Percentiles rank a stretch among this genome's conserved stretches.
Conservation (phyloP, 495 filamentous ascomycete species). For the Annulohypoxylon nitens region DNA sequence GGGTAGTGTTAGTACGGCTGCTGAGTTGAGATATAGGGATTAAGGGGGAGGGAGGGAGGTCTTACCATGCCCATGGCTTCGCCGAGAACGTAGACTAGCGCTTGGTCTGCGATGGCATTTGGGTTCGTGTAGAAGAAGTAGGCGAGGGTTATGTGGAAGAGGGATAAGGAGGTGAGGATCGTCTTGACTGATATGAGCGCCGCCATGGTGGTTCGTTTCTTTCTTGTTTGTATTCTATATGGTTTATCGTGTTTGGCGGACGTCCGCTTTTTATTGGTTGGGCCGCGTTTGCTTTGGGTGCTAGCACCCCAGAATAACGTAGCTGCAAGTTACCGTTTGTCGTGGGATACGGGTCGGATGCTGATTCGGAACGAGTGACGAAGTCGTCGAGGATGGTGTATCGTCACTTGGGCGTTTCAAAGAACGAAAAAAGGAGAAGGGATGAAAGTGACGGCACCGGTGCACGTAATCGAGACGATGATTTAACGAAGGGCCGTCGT, state of each 20-base stretch:
- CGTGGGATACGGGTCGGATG: neutral
- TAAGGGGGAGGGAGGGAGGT: neutral
- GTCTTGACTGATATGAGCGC: slow-evolving; percentile 80
- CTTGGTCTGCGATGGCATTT: slow-evolving; percentile 76
- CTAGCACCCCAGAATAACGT: neutral
- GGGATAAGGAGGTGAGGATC: slow-evolving; percentile 80
- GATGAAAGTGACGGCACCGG: neutral
- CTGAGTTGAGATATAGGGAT: neutral
- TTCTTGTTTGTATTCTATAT: neutral
- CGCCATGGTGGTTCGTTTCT: slow-evolving; percentile 71
- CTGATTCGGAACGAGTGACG: slow-evolving; percentile 19
- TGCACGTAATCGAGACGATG: slow-evolving; percentile 15
- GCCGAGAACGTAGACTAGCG: slow-evolving; percentile 84
- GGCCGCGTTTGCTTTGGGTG: neutral
- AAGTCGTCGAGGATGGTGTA: neutral
- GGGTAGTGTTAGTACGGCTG: neutral
- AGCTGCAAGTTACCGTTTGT: neutral
- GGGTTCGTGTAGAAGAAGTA: slow-evolving; percentile 86
- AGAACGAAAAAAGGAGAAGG: neutral
- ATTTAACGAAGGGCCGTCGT: slow-evolving; percentile 12
- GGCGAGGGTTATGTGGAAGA: slow-evolving; percentile 84
- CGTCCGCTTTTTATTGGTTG: slow-evolving; percentile 4
- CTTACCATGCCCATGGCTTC: slow-evolving; percentile 82
- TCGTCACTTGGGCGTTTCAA: neutral
- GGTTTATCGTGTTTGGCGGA: neutral